phyloP scores from a whole-genome alignment of 139 green algal genomes.

The Closterium sp. region DNA sequence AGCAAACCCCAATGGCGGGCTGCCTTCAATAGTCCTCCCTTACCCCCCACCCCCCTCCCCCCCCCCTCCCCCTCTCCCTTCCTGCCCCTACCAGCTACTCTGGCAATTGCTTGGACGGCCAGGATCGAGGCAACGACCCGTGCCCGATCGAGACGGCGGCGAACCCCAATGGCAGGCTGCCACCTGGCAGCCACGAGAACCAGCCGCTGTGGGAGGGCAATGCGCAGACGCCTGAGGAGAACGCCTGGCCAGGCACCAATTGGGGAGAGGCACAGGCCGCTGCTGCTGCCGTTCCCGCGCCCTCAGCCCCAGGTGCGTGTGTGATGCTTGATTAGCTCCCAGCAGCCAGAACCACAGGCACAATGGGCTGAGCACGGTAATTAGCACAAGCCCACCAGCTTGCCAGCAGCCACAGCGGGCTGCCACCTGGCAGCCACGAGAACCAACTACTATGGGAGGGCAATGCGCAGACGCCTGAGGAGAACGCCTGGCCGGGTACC shows the following conservation, averaged over 20 bases:
- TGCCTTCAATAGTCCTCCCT: neutral
- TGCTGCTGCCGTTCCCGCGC: neutral
- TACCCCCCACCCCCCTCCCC: neutral
- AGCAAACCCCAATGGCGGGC: too few relatives aligned
- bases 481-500: too few relatives aligned
- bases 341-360: neutral
- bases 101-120: neutral
- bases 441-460: too few relatives aligned
- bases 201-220: neutral
- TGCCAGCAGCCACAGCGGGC: too few relatives aligned
- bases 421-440: too few relatives aligned
- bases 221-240: neutral
- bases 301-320: neutral
- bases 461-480: too few relatives aligned
- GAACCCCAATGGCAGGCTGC: neutral
- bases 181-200: neutral
- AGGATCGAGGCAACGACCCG: neutral
- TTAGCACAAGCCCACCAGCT: too few relatives aligned
- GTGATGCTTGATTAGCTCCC: neutral
- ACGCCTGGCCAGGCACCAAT: neutral
- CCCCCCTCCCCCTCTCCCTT: neutral
- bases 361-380: neutral
- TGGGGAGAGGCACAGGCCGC: neutral
- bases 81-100: neutral
- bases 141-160: neutral